Percentiles rank a stretch among this genome's conserved stretches.
Evolutionary conservation across 2,329 filamentous ascomycete species (phyloP).

Genomic region (Sarocladium strictum): DNA sequence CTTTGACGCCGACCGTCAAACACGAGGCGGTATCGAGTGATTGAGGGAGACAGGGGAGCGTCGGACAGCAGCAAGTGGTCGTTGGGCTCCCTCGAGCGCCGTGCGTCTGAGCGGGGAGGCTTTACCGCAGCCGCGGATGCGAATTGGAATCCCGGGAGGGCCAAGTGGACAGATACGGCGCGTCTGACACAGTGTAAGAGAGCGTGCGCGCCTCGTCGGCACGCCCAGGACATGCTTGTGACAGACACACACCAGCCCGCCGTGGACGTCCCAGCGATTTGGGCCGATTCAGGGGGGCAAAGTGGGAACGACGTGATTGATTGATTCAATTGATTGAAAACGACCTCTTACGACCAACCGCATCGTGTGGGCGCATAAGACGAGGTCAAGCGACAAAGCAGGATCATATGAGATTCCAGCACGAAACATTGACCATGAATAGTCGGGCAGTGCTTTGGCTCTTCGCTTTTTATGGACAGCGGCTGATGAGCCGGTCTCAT

Average conservation of each 20-base stretch:
- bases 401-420: neutral
- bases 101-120: conserved; percentile 7
- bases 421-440: neutral
- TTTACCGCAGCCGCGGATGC: conserved; percentile 4
- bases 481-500: neutral
- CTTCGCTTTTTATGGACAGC: neutral
- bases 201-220: neutral
- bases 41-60: neutral
- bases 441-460: neutral
- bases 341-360: neutral
- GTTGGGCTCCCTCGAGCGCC: conserved; percentile 6
- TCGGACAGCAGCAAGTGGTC: neutral
- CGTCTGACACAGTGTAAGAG: neutral
- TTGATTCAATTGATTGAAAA: too few species aligned
- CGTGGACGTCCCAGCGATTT: conserved; percentile 7
- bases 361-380: neutral
- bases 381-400: neutral
- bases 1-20: neutral
- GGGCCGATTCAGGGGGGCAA: conserved; percentile 6
- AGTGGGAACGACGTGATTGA: neutral
- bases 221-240: neutral
- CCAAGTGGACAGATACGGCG: neutral
- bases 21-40: neutral
- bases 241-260: conserved; percentile 1
- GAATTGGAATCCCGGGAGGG: neutral